Conservation (phyloP, 805 yeast genomes). For the Saturnispora silvae region DNA sequence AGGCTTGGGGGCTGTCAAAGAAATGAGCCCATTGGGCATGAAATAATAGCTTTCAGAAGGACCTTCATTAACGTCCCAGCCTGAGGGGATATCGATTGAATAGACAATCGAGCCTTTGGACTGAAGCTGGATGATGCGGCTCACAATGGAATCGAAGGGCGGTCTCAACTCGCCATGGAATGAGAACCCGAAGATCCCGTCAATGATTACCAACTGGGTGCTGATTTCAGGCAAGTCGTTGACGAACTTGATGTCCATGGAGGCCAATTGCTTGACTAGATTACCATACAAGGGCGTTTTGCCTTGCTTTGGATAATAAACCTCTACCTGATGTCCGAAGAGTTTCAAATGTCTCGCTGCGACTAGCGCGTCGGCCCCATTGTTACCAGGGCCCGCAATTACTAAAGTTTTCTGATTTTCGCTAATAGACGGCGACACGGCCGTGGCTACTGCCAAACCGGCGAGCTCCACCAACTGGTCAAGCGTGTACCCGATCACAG, state of each 20-base stretch:
- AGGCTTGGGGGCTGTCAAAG: conserved; percentile 91
- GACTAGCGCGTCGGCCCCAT: conserved; percentile 94
- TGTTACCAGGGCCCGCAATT: conserved; percentile 91
- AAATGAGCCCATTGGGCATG: conserved; percentile 59
- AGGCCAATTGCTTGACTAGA: conserved; percentile 54
- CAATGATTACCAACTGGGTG: conserved; percentile 43
- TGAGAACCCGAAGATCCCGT: conserved; percentile 87
- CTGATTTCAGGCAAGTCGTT: conserved; percentile 13
- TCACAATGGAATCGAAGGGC: conserved; percentile 51
- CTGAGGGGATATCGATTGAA: conserved; percentile 87
- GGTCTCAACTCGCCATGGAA: conserved; percentile 79
- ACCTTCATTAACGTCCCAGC: conserved; percentile 94
- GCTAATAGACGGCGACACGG: conserved; percentile 54
- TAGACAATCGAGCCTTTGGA: conserved; percentile 42
- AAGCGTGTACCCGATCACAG: conserved; percentile 60
- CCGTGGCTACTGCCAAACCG: conserved; percentile 88
- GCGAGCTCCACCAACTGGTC: conserved; percentile 95
- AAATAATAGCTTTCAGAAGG: conserved; percentile 34
- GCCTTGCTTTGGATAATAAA: conserved; percentile 70
- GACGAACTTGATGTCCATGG: conserved; percentile 38
- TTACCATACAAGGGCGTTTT: conserved; percentile 47
- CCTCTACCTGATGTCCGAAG: conserved; percentile 64
- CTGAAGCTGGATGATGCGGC: conserved; percentile 28
- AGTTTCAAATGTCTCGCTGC: conserved; percentile 84
- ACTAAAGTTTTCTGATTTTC: conserved; percentile 40